Conservation (phyloP, 768 basidiomycete genomes). For the Auricularia heimuer region DNA sequence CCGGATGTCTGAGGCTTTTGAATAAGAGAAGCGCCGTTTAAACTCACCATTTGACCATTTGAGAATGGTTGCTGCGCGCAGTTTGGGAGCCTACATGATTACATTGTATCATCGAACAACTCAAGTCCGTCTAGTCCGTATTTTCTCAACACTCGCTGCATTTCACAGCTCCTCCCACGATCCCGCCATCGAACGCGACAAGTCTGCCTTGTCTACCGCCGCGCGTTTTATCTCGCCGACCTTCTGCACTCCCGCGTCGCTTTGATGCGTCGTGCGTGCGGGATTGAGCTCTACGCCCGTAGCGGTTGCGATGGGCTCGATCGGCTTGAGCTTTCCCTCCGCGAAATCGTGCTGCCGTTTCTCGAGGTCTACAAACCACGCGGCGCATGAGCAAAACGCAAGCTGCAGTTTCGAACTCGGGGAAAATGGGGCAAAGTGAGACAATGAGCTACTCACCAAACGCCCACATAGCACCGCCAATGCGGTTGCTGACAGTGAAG, state of each 20-base stretch:
- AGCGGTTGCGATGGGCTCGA: slow-evolving; percentile 10
- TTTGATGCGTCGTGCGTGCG: neutral
- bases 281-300: slow-evolving; percentile 1
- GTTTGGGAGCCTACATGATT: too few species aligned
- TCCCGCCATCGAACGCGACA: neutral
- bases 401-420: neutral
- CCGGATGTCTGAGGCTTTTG: too few species aligned
- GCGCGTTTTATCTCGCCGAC: neutral
- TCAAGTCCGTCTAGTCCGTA: too few species aligned
- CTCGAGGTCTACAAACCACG: slow-evolving; percentile 23
- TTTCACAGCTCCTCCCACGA: neutral
- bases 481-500: slow-evolving; percentile 77
- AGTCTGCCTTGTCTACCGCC: neutral
- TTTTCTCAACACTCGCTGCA: too few species aligned
- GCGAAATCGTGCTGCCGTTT: slow-evolving; percentile 33
- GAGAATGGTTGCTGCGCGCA: too few species aligned
- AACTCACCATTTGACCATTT: too few species aligned
- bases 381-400: neutral
- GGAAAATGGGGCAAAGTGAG: neutral
- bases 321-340: slow-evolving; percentile 22
- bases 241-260: too few species aligned
- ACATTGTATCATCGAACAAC: too few species aligned
- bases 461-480: slow-evolving; percentile 94
- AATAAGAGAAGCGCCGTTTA: too few species aligned
- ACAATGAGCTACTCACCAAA: slow-evolving; percentile 38